These are phyloP conservation scores for Boeremia lycopersici DNA, from an alignment of 2,329 filamentous ascomycete genomes.

Conservation along the genomic window DNA sequence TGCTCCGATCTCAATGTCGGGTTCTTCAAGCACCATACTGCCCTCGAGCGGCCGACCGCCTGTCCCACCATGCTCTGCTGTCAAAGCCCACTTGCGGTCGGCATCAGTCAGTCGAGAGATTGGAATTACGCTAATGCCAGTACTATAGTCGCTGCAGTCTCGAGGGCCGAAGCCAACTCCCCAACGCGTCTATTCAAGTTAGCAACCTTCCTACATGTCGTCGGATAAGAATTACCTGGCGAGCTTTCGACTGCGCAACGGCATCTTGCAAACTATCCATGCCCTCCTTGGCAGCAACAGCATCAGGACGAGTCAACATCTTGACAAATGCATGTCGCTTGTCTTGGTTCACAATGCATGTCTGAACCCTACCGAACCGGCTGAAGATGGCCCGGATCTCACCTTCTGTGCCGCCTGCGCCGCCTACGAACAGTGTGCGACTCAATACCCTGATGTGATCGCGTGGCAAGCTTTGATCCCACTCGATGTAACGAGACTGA, in stretches of 20 bases:
- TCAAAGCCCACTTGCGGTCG: constrained; percentile 96
- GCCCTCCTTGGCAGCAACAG: constrained; percentile 79
- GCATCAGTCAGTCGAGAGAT: constrained; percentile 93
- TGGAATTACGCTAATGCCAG: constrained; percentile 89
- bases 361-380: constrained; percentile 86
- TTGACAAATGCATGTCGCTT: constrained; percentile 99
- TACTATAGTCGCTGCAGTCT: constrained; percentile 95
- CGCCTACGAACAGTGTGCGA: constrained; percentile 94
- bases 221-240: constrained; percentile 41
- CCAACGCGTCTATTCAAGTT: constrained; percentile 78
- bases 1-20: constrained; percentile 97
- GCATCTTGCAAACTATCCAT: constrained; percentile 81
- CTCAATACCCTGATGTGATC: constrained; percentile 85
- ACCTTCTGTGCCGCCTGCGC: constrained; percentile 75
- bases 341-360: constrained; percentile 96
- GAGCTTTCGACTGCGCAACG: constrained; percentile 69
- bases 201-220: constrained; percentile 14
- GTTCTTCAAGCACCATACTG: constrained; percentile 92
- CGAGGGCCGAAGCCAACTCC: constrained; percentile 96
- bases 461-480: constrained; percentile 73
- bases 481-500: constrained; percentile 76
- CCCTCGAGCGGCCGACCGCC: constrained; percentile 80
- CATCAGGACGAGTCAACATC: constrained; percentile 90
- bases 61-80: constrained; percentile 89
- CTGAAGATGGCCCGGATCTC: constrained; percentile 83